These are phyloP conservation scores for Gastrolobium bilobum DNA, from an alignment of 306 rosid genomes.

Conservation along the genomic window DNA sequence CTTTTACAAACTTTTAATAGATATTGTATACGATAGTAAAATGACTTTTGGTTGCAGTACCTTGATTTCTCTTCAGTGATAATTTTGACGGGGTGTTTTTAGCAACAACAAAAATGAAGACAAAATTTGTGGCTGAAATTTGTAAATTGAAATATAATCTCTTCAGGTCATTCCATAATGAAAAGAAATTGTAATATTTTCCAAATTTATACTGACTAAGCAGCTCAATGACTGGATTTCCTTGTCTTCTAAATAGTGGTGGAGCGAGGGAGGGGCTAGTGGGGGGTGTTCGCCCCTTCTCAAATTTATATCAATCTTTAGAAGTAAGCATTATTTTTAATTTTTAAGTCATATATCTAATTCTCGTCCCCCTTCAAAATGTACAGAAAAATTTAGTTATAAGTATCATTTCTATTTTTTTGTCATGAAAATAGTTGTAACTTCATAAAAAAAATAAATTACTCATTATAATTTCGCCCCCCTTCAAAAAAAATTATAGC, in stretches of 20 bases:
- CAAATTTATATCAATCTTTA: too few relatives aligned
- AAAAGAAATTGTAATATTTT: slow-evolving; percentile 40
- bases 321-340: too few relatives aligned
- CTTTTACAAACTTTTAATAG: neutral
- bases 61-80: slow-evolving; percentile 15
- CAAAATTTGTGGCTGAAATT: slow-evolving; percentile 16
- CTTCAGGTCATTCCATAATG: slow-evolving; percentile 27
- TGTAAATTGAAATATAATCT: neutral
- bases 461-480: too few relatives aligned
- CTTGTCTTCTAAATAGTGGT: slow-evolving; percentile 5
- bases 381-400: too few relatives aligned
- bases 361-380: too few relatives aligned
- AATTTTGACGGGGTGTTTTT: slow-evolving; percentile 31
- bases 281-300: too few relatives aligned
- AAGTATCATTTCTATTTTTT: too few relatives aligned
- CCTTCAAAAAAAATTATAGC: too few relatives aligned
- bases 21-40: neutral
- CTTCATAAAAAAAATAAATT: too few relatives aligned
- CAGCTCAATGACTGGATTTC: slow-evolving; percentile 1
- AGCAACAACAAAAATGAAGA: neutral
- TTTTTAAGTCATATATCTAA: too few relatives aligned
- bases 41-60: slow-evolving; percentile 37
- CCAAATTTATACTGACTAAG: slow-evolving; percentile 10
- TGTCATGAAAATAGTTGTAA: too few relatives aligned
- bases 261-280: too few relatives aligned